Evolutionary conservation across 345 rosid species (phyloP).

Genomic region (Streptanthus diversifolius): DNA sequence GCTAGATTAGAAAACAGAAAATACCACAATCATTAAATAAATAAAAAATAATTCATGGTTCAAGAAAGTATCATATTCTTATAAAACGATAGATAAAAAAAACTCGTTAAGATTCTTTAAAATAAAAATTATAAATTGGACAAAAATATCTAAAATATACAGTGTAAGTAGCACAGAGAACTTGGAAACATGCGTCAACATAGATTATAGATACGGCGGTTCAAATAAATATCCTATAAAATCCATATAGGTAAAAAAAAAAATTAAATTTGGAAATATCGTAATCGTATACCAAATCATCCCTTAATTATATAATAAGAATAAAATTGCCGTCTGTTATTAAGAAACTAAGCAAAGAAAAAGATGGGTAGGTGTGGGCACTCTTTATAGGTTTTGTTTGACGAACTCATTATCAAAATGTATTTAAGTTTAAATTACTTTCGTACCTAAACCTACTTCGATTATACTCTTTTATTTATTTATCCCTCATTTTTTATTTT

Average conservation of each 20-base stretch:
- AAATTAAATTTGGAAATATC: slow-evolving; percentile 21
- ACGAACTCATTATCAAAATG: slow-evolving; percentile 28
- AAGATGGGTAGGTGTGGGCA: slow-evolving; percentile 22
- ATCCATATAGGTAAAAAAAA: background rate
- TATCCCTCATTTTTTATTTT: slow-evolving; percentile 31
- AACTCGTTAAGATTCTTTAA: background rate
- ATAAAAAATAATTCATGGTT: background rate
- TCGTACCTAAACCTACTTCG: slow-evolving; percentile 27
- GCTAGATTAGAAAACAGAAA: background rate
- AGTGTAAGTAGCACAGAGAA: background rate
- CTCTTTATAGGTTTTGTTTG: slow-evolving; percentile 23
- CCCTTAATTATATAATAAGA: background rate
- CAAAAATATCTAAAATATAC: background rate
- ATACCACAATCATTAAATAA: background rate
- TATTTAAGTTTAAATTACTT: slow-evolving; percentile 8
- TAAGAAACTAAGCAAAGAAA: background rate
- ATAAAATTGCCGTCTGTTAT: slow-evolving; percentile 5
- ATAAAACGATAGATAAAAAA: background rate
- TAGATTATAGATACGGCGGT: background rate
- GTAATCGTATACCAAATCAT: background rate
- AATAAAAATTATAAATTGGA: background rate
- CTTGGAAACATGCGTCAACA: slow-evolving; percentile 2
- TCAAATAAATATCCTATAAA: background rate
- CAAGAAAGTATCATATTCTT: background rate
- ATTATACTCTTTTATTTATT: background rate